Conservation (phyloP, 805 yeast species). For the Kuraishia floccosa region DNA sequence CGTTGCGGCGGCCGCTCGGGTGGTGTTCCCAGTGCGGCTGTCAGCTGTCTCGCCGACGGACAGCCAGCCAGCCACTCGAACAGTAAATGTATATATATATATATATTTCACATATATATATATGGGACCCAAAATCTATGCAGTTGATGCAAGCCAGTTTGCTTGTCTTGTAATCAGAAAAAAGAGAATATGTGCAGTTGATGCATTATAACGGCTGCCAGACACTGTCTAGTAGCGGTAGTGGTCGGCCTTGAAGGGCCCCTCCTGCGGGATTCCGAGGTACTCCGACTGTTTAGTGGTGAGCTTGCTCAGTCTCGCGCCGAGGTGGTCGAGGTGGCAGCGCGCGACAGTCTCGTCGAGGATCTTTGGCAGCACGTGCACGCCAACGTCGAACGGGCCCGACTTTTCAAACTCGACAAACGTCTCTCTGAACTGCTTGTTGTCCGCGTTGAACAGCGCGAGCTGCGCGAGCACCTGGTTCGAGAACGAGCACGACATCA, state of each 20-base stretch:
- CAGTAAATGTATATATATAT: too few relatives aligned
- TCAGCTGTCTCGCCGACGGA: too few relatives aligned
- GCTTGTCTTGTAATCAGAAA: too few relatives aligned
- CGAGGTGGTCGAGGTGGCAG: conserved; percentile 90
- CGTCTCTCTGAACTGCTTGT: conserved; percentile 66
- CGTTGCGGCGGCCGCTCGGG: too few relatives aligned
- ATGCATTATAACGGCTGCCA: too few relatives aligned
- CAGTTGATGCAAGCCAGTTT: too few relatives aligned
- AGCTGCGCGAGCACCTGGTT: conserved; percentile 99
- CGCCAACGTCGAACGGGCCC: conserved; percentile 86
- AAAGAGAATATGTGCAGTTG: too few relatives aligned
- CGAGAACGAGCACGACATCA: conserved; percentile 99
- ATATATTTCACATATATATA: too few relatives aligned
- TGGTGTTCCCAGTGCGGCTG: too few relatives aligned
- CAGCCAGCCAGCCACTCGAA: too few relatives aligned
- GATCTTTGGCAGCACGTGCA: conserved; percentile 94
- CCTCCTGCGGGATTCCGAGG: conserved; percentile 83
- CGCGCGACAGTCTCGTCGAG: conserved; percentile 98
- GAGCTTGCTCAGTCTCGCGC: conserved; percentile 75
- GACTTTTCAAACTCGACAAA: conserved; percentile 87
- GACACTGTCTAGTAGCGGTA: conserved; percentile 79
- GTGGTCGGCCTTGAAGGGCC: conserved; percentile 97
- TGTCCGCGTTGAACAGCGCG: conserved; percentile 86
- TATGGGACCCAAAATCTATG: too few relatives aligned
- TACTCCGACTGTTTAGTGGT: conserved; percentile 81